phyloP scores from a whole-genome alignment of 495 filamentous ascomycete genomes.

The Aspergillus avenaceus region DNA sequence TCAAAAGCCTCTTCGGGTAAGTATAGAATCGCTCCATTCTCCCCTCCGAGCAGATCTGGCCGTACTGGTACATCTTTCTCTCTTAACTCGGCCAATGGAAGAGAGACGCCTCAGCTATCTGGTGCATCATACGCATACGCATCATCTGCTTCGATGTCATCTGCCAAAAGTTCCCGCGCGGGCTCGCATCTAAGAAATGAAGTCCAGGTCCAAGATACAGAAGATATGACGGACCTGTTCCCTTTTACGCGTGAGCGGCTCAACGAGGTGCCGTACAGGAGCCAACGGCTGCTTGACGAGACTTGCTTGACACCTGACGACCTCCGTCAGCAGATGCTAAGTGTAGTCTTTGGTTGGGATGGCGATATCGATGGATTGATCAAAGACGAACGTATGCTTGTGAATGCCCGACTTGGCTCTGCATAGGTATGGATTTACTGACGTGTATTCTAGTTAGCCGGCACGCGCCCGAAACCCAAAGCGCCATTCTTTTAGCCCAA shows the following conservation, averaged over 20 bases:
- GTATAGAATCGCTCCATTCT: slow-evolving; percentile 31
- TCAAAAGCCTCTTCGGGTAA: slow-evolving; percentile 46
- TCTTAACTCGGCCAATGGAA: slow-evolving; percentile 28
- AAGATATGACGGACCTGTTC: slow-evolving; percentile 57
- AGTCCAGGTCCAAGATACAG: slow-evolving; percentile 62
- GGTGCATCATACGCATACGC: slow-evolving; percentile 34
- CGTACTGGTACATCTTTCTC: slow-evolving; percentile 47
- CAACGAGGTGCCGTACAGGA: slow-evolving; percentile 73
- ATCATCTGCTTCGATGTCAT: slow-evolving; percentile 61
- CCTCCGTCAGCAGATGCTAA: slow-evolving; percentile 86
- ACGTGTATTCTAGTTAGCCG: slow-evolving; percentile 48
- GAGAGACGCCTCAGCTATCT: slow-evolving; percentile 36
- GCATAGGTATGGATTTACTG: too few species aligned
- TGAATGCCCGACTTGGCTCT: background rate
- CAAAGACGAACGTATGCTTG: slow-evolving; percentile 67
- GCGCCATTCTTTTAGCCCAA: slow-evolving; percentile 74
- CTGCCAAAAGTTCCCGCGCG: slow-evolving; percentile 56
- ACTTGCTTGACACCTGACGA: slow-evolving; percentile 72
- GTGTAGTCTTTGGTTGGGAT: slow-evolving; percentile 92
- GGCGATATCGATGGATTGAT: slow-evolving; percentile 80
- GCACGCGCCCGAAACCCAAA: slow-evolving; percentile 67
- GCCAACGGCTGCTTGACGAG: slow-evolving; percentile 58
- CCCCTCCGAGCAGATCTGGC: slow-evolving; percentile 39
- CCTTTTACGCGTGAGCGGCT: slow-evolving; percentile 69
- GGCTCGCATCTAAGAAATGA: slow-evolving; percentile 79